Evolutionary conservation across 169 alveolate species (phyloP), one percentile per base, ranked within the genome.

Genomic region (Toxoplasma gondii): DNA sequence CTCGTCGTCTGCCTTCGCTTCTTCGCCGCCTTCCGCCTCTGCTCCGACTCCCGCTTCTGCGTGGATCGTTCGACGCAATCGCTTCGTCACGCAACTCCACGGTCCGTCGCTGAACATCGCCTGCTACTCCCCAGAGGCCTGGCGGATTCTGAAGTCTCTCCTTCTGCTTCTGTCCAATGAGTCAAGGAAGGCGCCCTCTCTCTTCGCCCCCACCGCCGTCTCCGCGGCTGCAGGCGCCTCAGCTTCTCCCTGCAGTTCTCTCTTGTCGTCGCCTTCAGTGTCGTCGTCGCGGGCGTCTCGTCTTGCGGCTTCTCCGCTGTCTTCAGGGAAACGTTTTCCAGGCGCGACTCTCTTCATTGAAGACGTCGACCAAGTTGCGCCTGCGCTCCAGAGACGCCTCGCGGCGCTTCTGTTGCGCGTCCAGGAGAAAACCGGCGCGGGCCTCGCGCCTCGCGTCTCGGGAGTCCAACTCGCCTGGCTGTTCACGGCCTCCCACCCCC

Each of bases 371-470:
- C 67, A 38, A 36, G 69, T 82, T 17, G 38, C 64, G n/a, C 90
- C 90, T 22, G 2, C 53, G 4, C 90, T 82, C 24, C 90, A 82
- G 64, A 12, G 90, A n/a, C 90, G 90, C 67, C n/a, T 82, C 67
- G 54, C 90, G n/a, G n/a, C 90, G 53, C 90, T 82, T 7, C 90
- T 82, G 38, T 38, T 82, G 53, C 53, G 90, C 53, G 19, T 43
- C 39, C 90, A 43, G 64, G 36, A 82, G 64, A 82, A 31, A 31
- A 27, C 86, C 4, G 58, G 27, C 5, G 58, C 9, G 0, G 36
- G 67, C 9, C n/a, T 24, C 53, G 69, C 90, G 34, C 38, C 90
- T 19, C 34, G 41, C 17, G 64, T 31, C n/a, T 10, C 90, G 1
- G 53, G 54, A 82, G 69, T 19, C 82, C 88, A 80, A 80, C 31